These are phyloP conservation scores for Macrotyloma uniflorum DNA, from an alignment of 306 rosid genomes.

Conservation along the genomic window DNA sequence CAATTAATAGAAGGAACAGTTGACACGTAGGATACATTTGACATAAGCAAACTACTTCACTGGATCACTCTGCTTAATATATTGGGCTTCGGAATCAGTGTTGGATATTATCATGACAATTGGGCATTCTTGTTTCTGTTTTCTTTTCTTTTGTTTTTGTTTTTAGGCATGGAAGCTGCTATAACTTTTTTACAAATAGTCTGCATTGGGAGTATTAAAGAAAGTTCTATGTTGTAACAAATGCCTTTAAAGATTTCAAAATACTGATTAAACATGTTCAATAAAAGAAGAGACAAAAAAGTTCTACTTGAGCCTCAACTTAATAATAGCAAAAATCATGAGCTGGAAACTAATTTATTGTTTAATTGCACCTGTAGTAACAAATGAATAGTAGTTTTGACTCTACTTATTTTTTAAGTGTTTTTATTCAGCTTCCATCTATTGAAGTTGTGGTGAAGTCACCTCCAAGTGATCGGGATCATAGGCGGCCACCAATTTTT, in stretches of 20 bases:
- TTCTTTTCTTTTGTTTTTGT: neutral
- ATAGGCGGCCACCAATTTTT: constrained; percentile 76
- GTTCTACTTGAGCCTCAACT: neutral
- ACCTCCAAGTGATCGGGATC: constrained; percentile 61
- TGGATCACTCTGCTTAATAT: constrained; percentile 6
- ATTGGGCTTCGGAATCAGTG: constrained; percentile 4
- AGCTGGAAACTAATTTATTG: constrained; percentile 11
- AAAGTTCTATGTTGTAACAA: neutral
- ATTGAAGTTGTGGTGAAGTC: constrained; percentile 82
- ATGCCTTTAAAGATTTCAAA: neutral
- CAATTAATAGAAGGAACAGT: neutral
- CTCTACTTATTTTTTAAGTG: constrained; percentile 31
- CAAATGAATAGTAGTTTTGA: constrained; percentile 29
- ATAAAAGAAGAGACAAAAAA: neutral
- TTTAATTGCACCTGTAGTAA: constrained; percentile 10
- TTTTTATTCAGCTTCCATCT: constrained; percentile 85
- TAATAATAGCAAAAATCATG: constrained; percentile 1
- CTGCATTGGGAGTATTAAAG: neutral
- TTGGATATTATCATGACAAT: constrained; percentile 3
- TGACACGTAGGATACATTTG: neutral
- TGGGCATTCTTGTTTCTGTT: constrained; percentile 1
- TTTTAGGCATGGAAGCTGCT: neutral
- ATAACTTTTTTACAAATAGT: neutral
- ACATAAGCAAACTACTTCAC: neutral
- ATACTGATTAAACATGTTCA: neutral